Conservation (phyloP, 805 yeast genomes). For the Candida arabinofermentans region DNA sequence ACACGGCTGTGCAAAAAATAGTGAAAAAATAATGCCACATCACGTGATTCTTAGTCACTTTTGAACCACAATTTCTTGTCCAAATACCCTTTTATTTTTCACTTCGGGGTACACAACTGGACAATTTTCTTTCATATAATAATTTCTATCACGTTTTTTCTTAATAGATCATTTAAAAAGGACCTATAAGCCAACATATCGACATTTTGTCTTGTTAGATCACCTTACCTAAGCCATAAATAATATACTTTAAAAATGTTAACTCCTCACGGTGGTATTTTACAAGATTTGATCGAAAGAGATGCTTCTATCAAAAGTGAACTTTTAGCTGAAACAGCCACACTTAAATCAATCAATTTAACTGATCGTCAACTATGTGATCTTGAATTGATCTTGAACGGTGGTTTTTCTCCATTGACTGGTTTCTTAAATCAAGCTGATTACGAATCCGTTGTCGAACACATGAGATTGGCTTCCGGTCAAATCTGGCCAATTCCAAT, state of each 20-base stretch:
- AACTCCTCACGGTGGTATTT: constrained; percentile 87
- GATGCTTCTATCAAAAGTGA: constrained; percentile 59
- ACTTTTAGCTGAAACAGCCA: constrained; percentile 55
- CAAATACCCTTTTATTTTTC: background rate
- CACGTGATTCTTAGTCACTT: background rate
- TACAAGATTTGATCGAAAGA: constrained; percentile 81
- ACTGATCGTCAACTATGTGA: constrained; percentile 92
- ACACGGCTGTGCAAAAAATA: constrained; percentile 1
- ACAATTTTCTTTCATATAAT: no score
- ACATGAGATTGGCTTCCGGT: constrained; percentile 70
- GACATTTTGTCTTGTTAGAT: background rate
- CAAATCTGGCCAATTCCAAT: constrained; percentile 90
- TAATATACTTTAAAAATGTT: no score
- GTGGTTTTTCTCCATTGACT: constrained; percentile 86
- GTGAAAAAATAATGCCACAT: background rate
- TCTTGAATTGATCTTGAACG: constrained; percentile 83
- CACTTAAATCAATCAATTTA: constrained; percentile 46
- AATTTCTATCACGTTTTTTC: background rate
- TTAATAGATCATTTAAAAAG: no score
- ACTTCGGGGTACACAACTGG: background rate
- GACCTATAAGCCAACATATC: no score
- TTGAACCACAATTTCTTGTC: constrained; percentile 1
- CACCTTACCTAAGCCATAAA: no score
- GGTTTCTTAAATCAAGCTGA: constrained; percentile 67
- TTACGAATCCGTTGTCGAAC: constrained; percentile 62